A percentile compares a stretch with the other conserved stretches of the same genome.
Conservation (phyloP, 2,329 filamentous ascomycete species). For the Fusarium verticillioides region DNA sequence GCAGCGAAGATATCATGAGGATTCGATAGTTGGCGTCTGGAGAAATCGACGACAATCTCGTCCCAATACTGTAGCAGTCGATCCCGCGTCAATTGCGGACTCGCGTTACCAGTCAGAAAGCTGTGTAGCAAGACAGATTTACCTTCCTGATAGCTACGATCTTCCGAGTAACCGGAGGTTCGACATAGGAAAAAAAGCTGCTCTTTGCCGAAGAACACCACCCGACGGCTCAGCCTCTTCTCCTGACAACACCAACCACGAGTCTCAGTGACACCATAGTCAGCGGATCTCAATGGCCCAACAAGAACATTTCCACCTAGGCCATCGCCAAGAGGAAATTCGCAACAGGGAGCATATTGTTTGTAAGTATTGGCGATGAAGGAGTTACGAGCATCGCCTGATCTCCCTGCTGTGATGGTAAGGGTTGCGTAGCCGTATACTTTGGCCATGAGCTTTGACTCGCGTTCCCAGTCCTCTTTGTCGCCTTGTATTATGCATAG, state of each 20-base stretch:
- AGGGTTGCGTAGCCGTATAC: constrained; percentile 1
- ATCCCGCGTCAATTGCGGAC: not conserved
- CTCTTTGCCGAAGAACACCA: constrained; percentile 5
- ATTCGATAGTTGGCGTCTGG: constrained; percentile 8
- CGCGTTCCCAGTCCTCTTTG: not conserved
- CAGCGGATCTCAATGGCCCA: not conserved
- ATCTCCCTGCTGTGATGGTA: constrained; percentile 10
- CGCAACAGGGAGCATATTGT: not conserved
- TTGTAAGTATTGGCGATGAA: not conserved
- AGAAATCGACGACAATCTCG: not conserved
- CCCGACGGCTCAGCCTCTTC: not conserved
- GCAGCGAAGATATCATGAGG: constrained; percentile 26
- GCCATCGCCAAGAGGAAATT: not conserved
- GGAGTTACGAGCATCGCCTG: constrained; percentile 11
- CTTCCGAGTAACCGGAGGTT: not conserved
- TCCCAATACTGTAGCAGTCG: constrained; percentile 9
- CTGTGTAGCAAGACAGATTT: not conserved
- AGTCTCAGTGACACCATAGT: not conserved
- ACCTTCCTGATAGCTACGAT: not conserved
- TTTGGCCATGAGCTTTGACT: not conserved
- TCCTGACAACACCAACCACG: constrained; percentile 29
- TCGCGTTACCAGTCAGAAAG: not conserved
- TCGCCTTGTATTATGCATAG: not conserved
- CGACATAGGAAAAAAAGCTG: constrained; percentile 10
- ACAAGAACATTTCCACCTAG: not conserved